Evolutionary conservation across 2,329 filamentous ascomycete genomes (phyloP).

Genomic region (Hortaea werneckii): DNA sequence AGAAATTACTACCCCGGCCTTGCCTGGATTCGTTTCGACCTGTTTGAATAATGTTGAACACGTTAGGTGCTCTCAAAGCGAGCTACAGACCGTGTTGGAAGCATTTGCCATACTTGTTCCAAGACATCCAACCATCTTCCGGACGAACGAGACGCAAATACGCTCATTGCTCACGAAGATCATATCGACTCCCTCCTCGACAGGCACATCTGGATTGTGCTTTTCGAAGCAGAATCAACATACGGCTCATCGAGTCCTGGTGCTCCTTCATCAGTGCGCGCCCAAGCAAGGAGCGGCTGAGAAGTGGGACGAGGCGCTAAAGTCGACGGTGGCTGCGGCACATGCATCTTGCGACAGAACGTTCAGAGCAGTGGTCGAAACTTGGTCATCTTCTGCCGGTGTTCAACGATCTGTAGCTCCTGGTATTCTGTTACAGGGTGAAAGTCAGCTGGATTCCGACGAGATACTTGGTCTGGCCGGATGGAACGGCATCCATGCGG

Average conservation of each 20-base stretch:
- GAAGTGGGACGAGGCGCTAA: conserved; percentile 65
- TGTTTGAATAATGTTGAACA: conserved; percentile 54
- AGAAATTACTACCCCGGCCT: conserved; percentile 75
- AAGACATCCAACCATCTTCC: conserved; percentile 74
- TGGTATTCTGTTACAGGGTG: conserved; percentile 10
- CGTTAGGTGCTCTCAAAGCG: conserved; percentile 22
- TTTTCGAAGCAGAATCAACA: conserved; percentile 19
- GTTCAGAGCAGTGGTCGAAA: conserved; percentile 69
- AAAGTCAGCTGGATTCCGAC: conserved; percentile 10
- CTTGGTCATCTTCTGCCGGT: conserved; percentile 60
- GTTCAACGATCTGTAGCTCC: conserved; percentile 15
- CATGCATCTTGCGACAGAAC: conserved; percentile 67
- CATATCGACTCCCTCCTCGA: conserved; percentile 33
- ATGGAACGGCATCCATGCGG: conserved; percentile 68
- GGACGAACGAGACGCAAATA: conserved; percentile 63
- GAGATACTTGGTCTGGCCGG: conserved; percentile 43
- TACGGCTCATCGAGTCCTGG: conserved; percentile 54
- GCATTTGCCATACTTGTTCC: conserved; percentile 63
- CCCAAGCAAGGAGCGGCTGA: conserved; percentile 67
- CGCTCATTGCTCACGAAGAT: conserved; percentile 13
- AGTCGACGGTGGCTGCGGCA: conserved; percentile 50
- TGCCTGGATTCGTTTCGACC: conserved; percentile 63
- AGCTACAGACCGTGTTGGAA: conserved; percentile 57
- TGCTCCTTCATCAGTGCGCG: conserved; percentile 68
- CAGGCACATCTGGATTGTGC: conserved; percentile 1